Evolutionary conservation across 164 flowering plant genomes (phyloP), one percentile per base, ranked within the genome.

Genomic region (Chimonanthus salicifolius): DNA sequence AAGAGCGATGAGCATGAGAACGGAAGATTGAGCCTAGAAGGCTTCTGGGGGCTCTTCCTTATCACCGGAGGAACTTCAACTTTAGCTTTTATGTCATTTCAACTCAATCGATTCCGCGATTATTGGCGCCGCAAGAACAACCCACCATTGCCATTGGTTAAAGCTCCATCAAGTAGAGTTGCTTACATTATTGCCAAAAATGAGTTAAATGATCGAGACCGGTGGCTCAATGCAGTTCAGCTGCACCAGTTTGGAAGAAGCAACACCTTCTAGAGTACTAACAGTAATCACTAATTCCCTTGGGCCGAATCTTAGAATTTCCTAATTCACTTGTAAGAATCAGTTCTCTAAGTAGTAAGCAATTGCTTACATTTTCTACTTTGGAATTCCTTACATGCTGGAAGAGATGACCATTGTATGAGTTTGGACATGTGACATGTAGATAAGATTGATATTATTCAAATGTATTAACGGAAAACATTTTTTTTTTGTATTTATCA

Each of bases 11-110:
- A 48, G 4, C 10, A 69, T 16, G 21, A 48, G 9, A 49, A 48
- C 49, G 71, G 43, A 15, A 5, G 58, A 15, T 21, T 69, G 15
- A 69, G 13, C 71, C 46, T 48, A 9, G 71, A 49, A 20, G n/a
- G 58, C 43, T 69, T 69, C 18, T 69, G 71, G 71, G 71, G 58
- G 16, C 71, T 69, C 58, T 69, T 69, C n/a, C 15, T 69, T 6
- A 69, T 69, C 71, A 69, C 58, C 2, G 58, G 60, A 4, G 33
- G 54, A 47, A 69, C 54, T 3, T 48, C 71, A 7, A 49, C 71
- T 1, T 10, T 69, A 16, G 60, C 47, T 50, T 47, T 69, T 50
- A 6, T 69, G 18, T 44, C 49, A 11, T 69, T 69, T 5, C 47
- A 43, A 11, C 3, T 69, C 15, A 11, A 44, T 15, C 13, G 58